These are phyloP conservation scores for Hondaea fermentalgiana DNA, from an alignment of 108 stramenopile genomes.

Conservation along the genomic window DNA sequence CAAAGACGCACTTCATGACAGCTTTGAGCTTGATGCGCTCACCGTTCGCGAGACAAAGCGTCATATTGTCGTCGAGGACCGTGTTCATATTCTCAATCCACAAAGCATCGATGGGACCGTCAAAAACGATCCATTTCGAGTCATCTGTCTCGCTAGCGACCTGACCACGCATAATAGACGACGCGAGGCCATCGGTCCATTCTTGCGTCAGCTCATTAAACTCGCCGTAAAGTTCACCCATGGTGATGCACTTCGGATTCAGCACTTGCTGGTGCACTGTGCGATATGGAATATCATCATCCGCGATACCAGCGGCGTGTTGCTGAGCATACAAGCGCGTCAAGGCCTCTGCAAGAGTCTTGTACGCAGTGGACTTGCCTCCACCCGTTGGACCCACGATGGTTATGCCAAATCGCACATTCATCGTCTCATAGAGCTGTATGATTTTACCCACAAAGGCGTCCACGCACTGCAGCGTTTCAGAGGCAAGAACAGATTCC, in stretches of 20 bases:
- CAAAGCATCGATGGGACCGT: conserved; percentile 59
- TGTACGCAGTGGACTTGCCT: conserved; percentile 44
- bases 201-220: conserved; percentile 58
- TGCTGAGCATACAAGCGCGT: conserved; percentile 21
- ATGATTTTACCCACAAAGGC: conserved; percentile 25
- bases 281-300: background rate
- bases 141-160: conserved; percentile 32
- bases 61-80: conserved; percentile 48
- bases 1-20: conserved; percentile 59
- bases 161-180: conserved; percentile 34
- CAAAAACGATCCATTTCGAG: conserved; percentile 52
- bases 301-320: background rate
- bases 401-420: conserved; percentile 55
- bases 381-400: conserved; percentile 57
- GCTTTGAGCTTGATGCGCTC: conserved; percentile 54
- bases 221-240: conserved; percentile 60
- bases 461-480: background rate
- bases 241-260: conserved; percentile 57
- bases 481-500: background rate
- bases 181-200: conserved; percentile 53
- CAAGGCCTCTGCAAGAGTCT: conserved; percentile 42
- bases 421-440: conserved; percentile 57
- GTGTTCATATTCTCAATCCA: conserved; percentile 71
- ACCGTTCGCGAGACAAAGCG: conserved; percentile 54
- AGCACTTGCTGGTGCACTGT: conserved; percentile 35